Percentiles rank a stretch among this genome's conserved stretches.
These are phyloP conservation scores for Agrocybe pediades DNA, from an alignment of 768 basidiomycete species.

Conservation along the genomic window DNA sequence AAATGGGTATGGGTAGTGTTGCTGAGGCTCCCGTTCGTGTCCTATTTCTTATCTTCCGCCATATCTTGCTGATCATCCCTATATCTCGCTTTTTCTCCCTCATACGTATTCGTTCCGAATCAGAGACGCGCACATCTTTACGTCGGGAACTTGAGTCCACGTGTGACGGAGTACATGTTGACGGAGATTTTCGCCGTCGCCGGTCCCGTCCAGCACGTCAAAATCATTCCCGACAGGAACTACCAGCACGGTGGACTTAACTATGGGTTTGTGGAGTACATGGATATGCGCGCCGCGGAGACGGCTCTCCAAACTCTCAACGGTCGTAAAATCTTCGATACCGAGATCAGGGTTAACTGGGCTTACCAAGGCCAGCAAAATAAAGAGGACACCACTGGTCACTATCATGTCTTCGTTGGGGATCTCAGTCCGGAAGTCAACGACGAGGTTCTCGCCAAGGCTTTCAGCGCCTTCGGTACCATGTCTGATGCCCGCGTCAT, in stretches of 20 bases:
- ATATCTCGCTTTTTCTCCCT: slow-evolving; percentile 18
- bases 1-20: slow-evolving; percentile 67
- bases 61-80: slow-evolving; percentile 33
- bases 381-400: slow-evolving; percentile 97
- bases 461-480: slow-evolving; percentile 95
- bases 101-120: slow-evolving; percentile 23
- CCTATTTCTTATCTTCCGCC: slow-evolving; percentile 16
- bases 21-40: slow-evolving; percentile 78
- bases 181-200: slow-evolving; percentile 97
- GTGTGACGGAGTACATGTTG: slow-evolving; percentile 99
- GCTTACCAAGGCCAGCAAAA: slow-evolving; percentile 98
- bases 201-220: slow-evolving; percentile 97
- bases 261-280: slow-evolving; percentile 99
- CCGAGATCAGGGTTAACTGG: slow-evolving; percentile 99
- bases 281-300: slow-evolving; percentile 98
- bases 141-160: slow-evolving; percentile 95
- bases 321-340: slow-evolving; percentile 99
- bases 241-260: slow-evolving; percentile 99
- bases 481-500: slow-evolving; percentile 98
- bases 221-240: slow-evolving; percentile 99
- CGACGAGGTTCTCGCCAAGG: slow-evolving; percentile 94
- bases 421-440: slow-evolving; percentile 99
- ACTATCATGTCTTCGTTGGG: slow-evolving; percentile 99
- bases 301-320: slow-evolving; percentile 98
- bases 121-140: slow-evolving; percentile 96